Evolutionary conservation across 1,284 basidiomycete genomes (phyloP).

Genomic region (Ganoderma boninense): DNA sequence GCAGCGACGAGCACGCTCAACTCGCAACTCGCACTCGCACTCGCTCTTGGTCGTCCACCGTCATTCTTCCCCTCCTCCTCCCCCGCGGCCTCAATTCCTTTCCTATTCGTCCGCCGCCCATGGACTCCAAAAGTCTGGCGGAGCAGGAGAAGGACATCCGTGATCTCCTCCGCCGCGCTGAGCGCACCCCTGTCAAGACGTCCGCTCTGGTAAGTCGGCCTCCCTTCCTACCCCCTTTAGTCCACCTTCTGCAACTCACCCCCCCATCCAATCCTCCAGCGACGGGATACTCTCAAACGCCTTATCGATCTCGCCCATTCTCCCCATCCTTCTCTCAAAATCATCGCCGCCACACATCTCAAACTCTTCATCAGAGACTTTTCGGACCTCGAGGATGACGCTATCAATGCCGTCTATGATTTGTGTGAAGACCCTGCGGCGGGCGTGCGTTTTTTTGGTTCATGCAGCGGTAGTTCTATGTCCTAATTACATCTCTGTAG

Average conservation of each 20-base stretch:
- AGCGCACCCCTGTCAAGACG: conserved; percentile 39
- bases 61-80: neutral
- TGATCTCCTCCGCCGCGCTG: conserved; percentile 42
- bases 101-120: conserved; percentile 18
- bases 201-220: conserved; percentile 35
- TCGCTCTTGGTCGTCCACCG: neutral
- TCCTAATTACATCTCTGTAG: conserved; percentile 45
- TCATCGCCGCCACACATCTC: conserved; percentile 65
- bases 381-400: conserved; percentile 73
- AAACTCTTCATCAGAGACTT: conserved; percentile 69
- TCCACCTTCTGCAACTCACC: neutral
- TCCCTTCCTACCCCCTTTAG: neutral
- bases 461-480: neutral
- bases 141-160: conserved; percentile 43
- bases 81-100: neutral
- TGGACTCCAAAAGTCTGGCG: conserved; percentile 35
- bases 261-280: conserved; percentile 33
- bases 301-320: conserved; percentile 49
- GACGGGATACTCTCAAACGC: conserved; percentile 45
- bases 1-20: neutral
- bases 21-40: neutral
- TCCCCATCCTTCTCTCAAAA: conserved; percentile 53
- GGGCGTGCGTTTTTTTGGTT: conserved; percentile 48
- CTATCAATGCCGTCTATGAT: conserved; percentile 79
- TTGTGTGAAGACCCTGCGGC: conserved; percentile 73